Percentiles rank a stretch among this genome's conserved stretches.
Evolutionary conservation across 2,329 filamentous ascomycete genomes (phyloP).

Genomic region (Nemania sp.): DNA sequence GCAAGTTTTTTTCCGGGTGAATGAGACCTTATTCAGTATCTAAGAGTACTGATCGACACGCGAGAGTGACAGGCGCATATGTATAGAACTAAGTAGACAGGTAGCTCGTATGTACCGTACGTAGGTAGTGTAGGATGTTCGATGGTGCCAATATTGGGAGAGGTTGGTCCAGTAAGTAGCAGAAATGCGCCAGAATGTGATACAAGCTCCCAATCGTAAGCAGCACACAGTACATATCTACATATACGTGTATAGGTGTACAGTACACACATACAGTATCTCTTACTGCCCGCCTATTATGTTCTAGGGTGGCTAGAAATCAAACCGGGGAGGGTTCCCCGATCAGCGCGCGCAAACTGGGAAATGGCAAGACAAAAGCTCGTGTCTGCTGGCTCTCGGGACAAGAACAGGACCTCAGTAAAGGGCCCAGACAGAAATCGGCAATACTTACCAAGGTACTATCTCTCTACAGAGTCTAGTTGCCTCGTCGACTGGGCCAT

Average conservation of each 20-base stretch:
- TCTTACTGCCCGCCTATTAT: conserved; percentile 3
- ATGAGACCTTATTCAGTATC: conserved; percentile 16
- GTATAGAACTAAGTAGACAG: not conserved
- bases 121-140: not conserved
- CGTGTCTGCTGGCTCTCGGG: conserved; percentile 1
- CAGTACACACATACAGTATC: not conserved
- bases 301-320: not conserved
- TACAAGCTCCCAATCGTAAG: not conserved
- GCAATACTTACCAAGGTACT: not conserved
- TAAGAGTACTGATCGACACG: conserved; percentile 22
- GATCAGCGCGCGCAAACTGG: not conserved
- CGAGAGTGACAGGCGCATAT: conserved; percentile 3
- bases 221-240: not conserved
- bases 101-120: not conserved
- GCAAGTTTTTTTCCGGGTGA: conserved; percentile 14
- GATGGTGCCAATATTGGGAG: not conserved
- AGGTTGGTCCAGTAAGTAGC: conserved; percentile 28
- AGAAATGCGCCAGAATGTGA: conserved; percentile 11
- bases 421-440: not conserved
- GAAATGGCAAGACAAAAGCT: not conserved
- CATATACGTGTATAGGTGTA: not conserved
- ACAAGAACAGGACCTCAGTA: not conserved
- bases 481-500: not conserved
- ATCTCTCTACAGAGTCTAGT: too few species aligned
- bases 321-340: conserved; percentile 17